Percentiles rank a stretch among this genome's conserved stretches.
phyloP scores from a whole-genome alignment of 371 early-diverging fungal species.

The Actinomortierella wolfii region DNA sequence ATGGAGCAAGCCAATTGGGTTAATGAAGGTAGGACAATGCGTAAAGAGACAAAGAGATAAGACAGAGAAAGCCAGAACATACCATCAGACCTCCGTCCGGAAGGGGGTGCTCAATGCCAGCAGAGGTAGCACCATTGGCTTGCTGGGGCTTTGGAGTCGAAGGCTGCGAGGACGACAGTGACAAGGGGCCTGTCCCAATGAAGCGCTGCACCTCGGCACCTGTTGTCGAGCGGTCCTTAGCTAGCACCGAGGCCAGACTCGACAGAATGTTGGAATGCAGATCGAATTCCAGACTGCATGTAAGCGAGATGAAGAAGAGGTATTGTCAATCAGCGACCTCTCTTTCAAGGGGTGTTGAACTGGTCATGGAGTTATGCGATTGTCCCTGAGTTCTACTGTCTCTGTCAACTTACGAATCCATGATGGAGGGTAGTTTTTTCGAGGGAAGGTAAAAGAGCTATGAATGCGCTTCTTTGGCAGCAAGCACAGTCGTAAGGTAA shows the following conservation, averaged over 20 bases:
- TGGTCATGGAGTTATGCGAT: neutral
- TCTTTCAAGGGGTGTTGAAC: neutral
- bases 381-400: neutral
- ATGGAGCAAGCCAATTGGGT: neutral
- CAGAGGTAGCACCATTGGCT: neutral
- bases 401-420: constrained; percentile 33
- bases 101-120: constrained; percentile 4
- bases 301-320: neutral
- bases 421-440: neutral
- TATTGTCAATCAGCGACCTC: neutral
- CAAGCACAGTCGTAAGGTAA: neutral
- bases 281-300: constrained; percentile 28
- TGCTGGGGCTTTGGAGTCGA: constrained; percentile 13
- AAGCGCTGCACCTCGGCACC: constrained; percentile 36
- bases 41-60: neutral
- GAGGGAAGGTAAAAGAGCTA: neutral
- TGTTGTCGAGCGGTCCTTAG: constrained; percentile 38
- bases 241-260: constrained; percentile 41
- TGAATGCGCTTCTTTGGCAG: neutral
- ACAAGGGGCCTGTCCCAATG: constrained; percentile 31
- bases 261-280: constrained; percentile 44
- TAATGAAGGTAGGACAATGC: neutral
- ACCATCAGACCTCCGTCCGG: constrained; percentile 36
- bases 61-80: neutral
- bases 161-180: constrained; percentile 19